Conservation (phyloP, 139 green algal species). For the Diplosphaera chodatii region DNA sequence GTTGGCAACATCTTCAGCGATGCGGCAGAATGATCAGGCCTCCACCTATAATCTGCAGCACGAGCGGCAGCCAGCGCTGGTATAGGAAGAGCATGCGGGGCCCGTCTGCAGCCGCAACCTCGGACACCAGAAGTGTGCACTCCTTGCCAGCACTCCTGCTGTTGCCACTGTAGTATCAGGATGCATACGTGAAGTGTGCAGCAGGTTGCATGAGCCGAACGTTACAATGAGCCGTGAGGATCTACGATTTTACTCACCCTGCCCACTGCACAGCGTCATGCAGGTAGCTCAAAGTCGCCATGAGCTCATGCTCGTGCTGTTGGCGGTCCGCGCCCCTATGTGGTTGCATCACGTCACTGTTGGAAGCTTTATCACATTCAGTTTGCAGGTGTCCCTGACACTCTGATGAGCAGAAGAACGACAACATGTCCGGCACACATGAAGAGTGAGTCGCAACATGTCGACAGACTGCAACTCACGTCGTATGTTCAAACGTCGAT, state of each 20-base stretch:
- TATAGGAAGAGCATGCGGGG: conserved; percentile 5
- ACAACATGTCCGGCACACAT: too few relatives aligned
- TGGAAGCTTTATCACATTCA: background rate
- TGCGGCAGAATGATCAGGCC: too few relatives aligned
- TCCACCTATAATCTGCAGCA: conserved; percentile 4
- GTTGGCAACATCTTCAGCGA: too few relatives aligned
- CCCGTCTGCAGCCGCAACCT: background rate
- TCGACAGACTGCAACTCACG: background rate
- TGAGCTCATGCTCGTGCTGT: background rate
- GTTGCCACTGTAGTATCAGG: too few relatives aligned
- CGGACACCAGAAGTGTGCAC: background rate
- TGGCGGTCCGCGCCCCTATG: background rate
- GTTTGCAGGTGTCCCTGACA: too few relatives aligned
- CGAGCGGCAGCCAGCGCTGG: conserved; percentile 7
- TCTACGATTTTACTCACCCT: background rate
- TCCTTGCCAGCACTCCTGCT: background rate
- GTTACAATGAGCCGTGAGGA: background rate
- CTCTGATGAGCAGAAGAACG: too few relatives aligned
- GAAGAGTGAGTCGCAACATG: too few relatives aligned
- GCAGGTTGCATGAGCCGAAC: too few relatives aligned
- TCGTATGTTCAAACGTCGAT: background rate
- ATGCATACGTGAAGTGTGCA: too few relatives aligned
- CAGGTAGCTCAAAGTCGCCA: background rate
- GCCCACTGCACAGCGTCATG: background rate
- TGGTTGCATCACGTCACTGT: background rate